phyloP scores from a whole-genome alignment of 331 rosid genomes.

The Dryas integrifolia region DNA sequence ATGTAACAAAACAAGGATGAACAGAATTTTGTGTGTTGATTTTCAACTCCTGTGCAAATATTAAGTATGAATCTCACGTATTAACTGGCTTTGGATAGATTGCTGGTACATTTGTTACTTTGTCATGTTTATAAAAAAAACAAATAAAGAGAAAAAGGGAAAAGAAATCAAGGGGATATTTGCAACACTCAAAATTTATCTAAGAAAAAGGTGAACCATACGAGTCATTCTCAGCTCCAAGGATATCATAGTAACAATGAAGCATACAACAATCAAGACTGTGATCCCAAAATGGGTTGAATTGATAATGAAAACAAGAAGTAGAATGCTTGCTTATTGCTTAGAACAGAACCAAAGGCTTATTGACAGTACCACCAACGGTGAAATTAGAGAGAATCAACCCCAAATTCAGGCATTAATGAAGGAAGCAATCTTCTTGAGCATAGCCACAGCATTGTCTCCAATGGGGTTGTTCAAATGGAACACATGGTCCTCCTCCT shows the following conservation, averaged over 20 bases:
- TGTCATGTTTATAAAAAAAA: too few species aligned
- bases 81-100: too few species aligned
- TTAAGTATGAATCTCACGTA: too few species aligned
- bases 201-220: too few species aligned
- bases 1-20: too few species aligned
- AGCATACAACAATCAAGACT: not conserved
- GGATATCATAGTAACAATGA: not conserved
- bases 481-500: conserved; percentile 39
- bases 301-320: not conserved
- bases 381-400: not conserved
- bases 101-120: too few species aligned
- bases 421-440: conserved; percentile 13
- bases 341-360: conserved; percentile 8
- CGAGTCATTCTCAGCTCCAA: not conserved
- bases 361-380: not conserved
- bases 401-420: conserved; percentile 5
- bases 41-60: too few species aligned
- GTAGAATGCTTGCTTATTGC: not conserved
- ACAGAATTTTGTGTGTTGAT: too few species aligned
- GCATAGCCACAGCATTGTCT: conserved; percentile 4
- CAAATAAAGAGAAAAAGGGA: too few species aligned
- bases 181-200: too few species aligned
- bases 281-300: not conserved
- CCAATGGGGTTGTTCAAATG: conserved; percentile 30
- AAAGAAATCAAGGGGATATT: too few species aligned